Conservation (phyloP, 1,139 yeast genomes). For the Debaryomyces subglobosus region DNA sequence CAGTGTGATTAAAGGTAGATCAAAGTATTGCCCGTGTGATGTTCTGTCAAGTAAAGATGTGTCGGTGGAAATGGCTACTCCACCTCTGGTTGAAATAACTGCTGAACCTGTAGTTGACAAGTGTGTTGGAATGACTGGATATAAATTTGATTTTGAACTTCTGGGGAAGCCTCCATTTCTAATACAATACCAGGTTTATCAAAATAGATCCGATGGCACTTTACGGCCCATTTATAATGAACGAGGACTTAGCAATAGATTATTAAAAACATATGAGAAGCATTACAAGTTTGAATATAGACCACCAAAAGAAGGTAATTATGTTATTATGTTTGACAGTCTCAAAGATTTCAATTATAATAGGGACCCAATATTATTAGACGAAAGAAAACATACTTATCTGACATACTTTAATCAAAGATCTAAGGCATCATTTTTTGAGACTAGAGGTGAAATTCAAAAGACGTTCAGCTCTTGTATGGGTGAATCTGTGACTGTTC, state of each 20-base stretch:
- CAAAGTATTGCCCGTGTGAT: slow-evolving; percentile 68
- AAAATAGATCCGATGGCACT: slow-evolving; percentile 36
- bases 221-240: slow-evolving; percentile 36
- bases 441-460: slow-evolving; percentile 14
- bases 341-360: slow-evolving; percentile 60
- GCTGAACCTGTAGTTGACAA: slow-evolving; percentile 73
- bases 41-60: slow-evolving; percentile 40
- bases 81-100: slow-evolving; percentile 55
- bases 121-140: slow-evolving; percentile 92
- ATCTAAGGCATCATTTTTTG: slow-evolving; percentile 43
- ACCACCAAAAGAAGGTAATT: slow-evolving; percentile 82
- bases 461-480: slow-evolving; percentile 39
- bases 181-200: slow-evolving; percentile 63
- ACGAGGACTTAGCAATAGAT: slow-evolving; percentile 31
- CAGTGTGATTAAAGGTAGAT: slow-evolving; percentile 51
- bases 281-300: slow-evolving; percentile 59
- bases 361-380: slow-evolving; percentile 32
- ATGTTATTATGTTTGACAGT: slow-evolving; percentile 66
- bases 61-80: slow-evolving; percentile 29
- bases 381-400: slow-evolving; percentile 43
- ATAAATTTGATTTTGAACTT: slow-evolving; percentile 65
- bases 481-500: slow-evolving; percentile 44
- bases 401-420: slow-evolving; percentile 55
- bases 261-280: slow-evolving; percentile 23
- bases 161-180: slow-evolving; percentile 84